A percentile compares a stretch with the other conserved stretches of the same genome.
phyloP scores from a whole-genome alignment of 2,329 filamentous ascomycete species.

The Pseudogymnoascus sp. region DNA sequence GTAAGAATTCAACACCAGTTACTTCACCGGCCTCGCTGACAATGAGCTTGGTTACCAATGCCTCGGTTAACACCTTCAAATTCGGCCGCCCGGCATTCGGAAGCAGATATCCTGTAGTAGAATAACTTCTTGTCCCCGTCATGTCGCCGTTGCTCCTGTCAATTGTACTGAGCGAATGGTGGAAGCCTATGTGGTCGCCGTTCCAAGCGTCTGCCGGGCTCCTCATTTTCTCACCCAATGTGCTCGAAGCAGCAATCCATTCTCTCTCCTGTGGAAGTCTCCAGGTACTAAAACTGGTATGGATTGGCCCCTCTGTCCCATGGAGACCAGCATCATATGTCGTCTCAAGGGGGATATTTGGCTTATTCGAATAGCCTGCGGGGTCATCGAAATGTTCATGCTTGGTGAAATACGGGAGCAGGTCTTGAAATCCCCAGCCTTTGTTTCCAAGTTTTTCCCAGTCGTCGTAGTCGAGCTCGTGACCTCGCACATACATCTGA shows the following conservation, averaged over 20 bases:
- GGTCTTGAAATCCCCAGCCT: constrained; percentile 35
- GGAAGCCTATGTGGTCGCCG: constrained; percentile 14
- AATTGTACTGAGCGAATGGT: constrained; percentile 3
- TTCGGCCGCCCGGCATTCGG: constrained; percentile 37
- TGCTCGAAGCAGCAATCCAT: constrained; percentile 9
- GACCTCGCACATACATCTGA: constrained; percentile 22
- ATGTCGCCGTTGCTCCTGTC: constrained; percentile 11
- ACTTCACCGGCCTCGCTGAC: constrained; percentile 4
- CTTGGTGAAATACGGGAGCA: constrained; percentile 38
- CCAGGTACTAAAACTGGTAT: constrained; percentile 14
- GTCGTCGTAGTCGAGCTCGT: constrained; percentile 28
- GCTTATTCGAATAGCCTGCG: constrained; percentile 12
- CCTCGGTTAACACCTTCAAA: constrained; percentile 72
- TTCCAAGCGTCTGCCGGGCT: constrained; percentile 15
- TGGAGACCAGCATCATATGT: constrained; percentile 14
- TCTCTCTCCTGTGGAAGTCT: constrained; percentile 9
- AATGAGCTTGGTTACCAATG: constrained; percentile 73
- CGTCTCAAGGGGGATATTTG: constrained; percentile 12
- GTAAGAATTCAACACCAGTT: constrained; percentile 21
- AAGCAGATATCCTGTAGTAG: constrained; percentile 19
- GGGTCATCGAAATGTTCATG: constrained; percentile 19
- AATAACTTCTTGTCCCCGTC: constrained; percentile 18
- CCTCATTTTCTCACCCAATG: constrained; percentile 12
- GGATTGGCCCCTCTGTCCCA: constrained; percentile 16
- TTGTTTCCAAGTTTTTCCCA: constrained; percentile 36